phyloP scores from a whole-genome alignment of 371 early-diverging fungal genomes.

The Mucor saturninus region DNA sequence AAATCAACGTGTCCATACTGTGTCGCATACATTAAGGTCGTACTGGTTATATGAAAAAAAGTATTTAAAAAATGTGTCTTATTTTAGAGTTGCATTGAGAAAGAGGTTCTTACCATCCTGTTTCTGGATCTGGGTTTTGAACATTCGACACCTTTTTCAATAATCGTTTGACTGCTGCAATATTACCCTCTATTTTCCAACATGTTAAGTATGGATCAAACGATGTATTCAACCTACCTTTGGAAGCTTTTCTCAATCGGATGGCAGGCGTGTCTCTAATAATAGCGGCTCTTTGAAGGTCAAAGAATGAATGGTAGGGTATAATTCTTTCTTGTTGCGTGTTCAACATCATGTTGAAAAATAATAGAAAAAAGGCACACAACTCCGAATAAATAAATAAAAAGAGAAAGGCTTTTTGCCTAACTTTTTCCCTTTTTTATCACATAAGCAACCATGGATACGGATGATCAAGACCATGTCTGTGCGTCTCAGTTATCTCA shows the following conservation, averaged over 20 bases:
- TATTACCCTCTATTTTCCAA: constrained; percentile 45
- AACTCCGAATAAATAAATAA: neutral
- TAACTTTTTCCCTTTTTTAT: neutral
- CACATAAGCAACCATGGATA: constrained; percentile 11
- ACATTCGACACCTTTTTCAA: constrained; percentile 48
- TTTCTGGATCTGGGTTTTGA: constrained; percentile 57
- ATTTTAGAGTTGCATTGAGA: neutral
- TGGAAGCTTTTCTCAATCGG: constrained; percentile 50
- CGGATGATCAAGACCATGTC: constrained; percentile 18
- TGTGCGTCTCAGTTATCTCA: constrained; percentile 38
- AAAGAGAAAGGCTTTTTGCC: neutral
- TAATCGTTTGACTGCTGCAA: constrained; percentile 54
- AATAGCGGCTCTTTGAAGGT: constrained; percentile 46
- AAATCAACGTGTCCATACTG: constrained; percentile 49
- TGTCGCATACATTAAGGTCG: constrained; percentile 56
- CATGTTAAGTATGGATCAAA: neutral
- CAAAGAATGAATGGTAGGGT: constrained; percentile 42
- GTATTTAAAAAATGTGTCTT: neutral
- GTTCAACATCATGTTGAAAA: constrained; percentile 15
- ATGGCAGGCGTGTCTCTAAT: constrained; percentile 48
- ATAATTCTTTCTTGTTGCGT: constrained; percentile 15
- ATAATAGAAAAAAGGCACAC: too few relatives aligned
- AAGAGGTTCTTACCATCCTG: constrained; percentile 38
- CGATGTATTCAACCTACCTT: constrained; percentile 27
- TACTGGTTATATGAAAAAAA: constrained; percentile 25